phyloP scores from a whole-genome alignment of 352 stramenopile genomes.

The Phytopythium boreale region DNA sequence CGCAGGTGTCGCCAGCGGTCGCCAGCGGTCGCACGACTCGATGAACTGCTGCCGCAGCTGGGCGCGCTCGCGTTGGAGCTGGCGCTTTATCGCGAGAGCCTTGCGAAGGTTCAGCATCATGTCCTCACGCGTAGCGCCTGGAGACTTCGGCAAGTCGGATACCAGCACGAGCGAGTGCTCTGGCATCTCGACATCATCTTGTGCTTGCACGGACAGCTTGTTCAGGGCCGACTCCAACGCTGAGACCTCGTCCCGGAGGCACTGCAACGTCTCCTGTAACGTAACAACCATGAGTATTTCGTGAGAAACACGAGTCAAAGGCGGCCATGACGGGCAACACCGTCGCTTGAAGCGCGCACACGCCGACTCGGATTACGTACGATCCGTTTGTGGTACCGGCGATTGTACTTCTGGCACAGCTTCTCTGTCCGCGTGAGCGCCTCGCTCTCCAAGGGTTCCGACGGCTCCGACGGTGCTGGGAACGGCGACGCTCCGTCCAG shows the following conservation, averaged over 20 bases:
- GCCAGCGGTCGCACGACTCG: conserved; percentile 2
- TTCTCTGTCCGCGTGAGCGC: background rate
- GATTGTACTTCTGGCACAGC: background rate
- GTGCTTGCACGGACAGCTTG: background rate
- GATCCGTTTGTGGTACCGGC: background rate
- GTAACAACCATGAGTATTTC: background rate
- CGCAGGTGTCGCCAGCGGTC: background rate
- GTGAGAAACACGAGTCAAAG: no score
- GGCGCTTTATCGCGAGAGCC: background rate
- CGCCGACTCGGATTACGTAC: background rate
- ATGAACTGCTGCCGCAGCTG: background rate
- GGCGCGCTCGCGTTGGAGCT: background rate
- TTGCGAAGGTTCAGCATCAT: background rate
- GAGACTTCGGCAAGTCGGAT: background rate
- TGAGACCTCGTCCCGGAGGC: background rate
- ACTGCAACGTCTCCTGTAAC: background rate
- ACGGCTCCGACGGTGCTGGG: background rate
- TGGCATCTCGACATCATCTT: background rate
- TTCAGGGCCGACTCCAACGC: background rate
- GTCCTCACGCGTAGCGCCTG: background rate
- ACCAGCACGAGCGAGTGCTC: background rate
- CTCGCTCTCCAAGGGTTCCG: background rate
- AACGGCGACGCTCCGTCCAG: background rate
- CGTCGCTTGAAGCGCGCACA: background rate
- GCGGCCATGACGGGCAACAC: no score